Evolutionary conservation across 192 early-diverging fungal genomes (phyloP).

Genomic region (Coemansia sp.): DNA sequence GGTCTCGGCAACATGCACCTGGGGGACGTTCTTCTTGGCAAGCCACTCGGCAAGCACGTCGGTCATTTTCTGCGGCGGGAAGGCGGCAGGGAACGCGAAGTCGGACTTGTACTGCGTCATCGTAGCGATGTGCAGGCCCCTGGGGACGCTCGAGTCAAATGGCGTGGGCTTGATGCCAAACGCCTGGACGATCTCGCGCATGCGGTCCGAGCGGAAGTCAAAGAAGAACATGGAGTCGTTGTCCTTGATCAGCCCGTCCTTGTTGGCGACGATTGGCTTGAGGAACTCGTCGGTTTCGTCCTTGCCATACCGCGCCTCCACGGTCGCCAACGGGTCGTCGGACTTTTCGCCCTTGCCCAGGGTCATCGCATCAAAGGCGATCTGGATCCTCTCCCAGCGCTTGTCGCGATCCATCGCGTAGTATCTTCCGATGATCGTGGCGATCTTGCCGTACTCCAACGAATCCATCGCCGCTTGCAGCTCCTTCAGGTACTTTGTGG

Average conservation of each 20-base stretch:
- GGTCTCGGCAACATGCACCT: slow-evolving; percentile 98
- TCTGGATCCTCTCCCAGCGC: slow-evolving; percentile 98
- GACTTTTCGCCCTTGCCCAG: slow-evolving; percentile 76
- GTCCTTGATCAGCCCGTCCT: slow-evolving; percentile 79
- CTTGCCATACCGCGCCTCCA: slow-evolving; percentile 84
- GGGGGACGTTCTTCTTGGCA: slow-evolving; percentile 80
- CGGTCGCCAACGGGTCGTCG: slow-evolving; percentile 62
- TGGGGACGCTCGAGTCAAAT: slow-evolving; percentile 78
- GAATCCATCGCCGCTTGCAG: slow-evolving; percentile 62
- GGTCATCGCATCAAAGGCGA: slow-evolving; percentile 91
- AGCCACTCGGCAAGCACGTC: slow-evolving; percentile 98
- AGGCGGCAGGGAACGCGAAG: slow-evolving; percentile 93
- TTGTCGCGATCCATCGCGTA: slow-evolving; percentile 99
- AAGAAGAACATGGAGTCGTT: slow-evolving; percentile 96
- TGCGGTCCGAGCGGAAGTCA: slow-evolving; percentile 98
- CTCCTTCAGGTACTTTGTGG: slow-evolving; percentile 77
- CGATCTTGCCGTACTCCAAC: slow-evolving; percentile 80
- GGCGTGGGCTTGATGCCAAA: slow-evolving; percentile 86
- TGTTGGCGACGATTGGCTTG: slow-evolving; percentile 93
- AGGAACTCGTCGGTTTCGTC: slow-evolving; percentile 99
- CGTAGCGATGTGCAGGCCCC: slow-evolving; percentile 83
- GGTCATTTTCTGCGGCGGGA: slow-evolving; percentile 96
- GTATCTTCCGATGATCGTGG: slow-evolving; percentile 94
- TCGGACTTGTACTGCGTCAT: slow-evolving; percentile 99
- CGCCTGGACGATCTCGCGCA: slow-evolving; percentile 89